These are phyloP conservation scores for Solanum chmielewskii DNA, from an alignment of 257 asterid species.

Conservation along the genomic window DNA sequence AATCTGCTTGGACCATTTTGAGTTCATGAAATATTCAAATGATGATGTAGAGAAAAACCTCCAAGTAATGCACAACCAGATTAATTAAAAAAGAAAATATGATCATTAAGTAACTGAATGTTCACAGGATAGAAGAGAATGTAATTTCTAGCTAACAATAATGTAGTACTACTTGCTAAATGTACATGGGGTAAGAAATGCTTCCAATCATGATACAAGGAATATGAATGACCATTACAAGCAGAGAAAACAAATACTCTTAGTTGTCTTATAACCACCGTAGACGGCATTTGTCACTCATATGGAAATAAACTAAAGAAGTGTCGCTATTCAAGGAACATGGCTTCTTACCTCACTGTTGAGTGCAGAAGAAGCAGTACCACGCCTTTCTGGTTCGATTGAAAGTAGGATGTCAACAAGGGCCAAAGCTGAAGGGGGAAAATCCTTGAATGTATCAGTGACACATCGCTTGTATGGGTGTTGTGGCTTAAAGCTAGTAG, in stretches of 20 bases:
- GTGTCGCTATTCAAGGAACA: background rate
- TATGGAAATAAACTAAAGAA: background rate
- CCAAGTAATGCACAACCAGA: background rate
- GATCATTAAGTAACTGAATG: background rate
- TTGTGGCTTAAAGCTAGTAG: slow-evolving; percentile 68
- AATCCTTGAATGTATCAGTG: slow-evolving; percentile 59
- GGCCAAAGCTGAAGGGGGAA: slow-evolving; percentile 61
- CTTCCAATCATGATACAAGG: background rate
- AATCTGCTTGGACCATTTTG: background rate
- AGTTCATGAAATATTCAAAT: background rate
- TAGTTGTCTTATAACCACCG: background rate
- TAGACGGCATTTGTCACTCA: background rate
- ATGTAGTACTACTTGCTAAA: background rate
- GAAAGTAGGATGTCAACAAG: slow-evolving; percentile 68
- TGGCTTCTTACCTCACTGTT: slow-evolving; percentile 43
- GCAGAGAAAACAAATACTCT: background rate
- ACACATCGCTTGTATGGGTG: slow-evolving; percentile 49
- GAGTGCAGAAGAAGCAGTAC: slow-evolving; percentile 74
- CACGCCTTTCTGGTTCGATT: slow-evolving; percentile 75
- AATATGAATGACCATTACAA: background rate
- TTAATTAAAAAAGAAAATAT: background rate
- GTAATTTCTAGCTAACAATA: background rate
- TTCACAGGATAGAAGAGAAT: background rate
- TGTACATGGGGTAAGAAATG: background rate
- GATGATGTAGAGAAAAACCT: background rate